phyloP scores from a whole-genome alignment of 768 basidiomycete species.

The Mycena pura region DNA sequence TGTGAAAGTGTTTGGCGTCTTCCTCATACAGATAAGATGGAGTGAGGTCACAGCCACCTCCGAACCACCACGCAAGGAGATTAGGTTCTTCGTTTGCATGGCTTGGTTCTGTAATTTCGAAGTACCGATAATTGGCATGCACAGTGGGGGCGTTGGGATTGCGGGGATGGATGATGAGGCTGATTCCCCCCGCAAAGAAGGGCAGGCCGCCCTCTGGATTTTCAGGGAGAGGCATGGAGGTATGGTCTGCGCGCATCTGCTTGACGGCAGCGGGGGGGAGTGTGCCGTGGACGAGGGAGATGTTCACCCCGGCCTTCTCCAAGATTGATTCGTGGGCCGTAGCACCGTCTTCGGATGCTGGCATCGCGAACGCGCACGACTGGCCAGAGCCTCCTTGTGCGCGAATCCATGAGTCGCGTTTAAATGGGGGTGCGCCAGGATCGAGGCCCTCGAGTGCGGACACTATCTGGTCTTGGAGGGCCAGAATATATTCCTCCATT shows the following conservation, averaged over 20 bases:
- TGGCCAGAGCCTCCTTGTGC: constrained; percentile 76
- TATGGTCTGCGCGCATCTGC: constrained; percentile 95
- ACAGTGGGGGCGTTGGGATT: constrained; percentile 95
- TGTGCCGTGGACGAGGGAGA: constrained; percentile 87
- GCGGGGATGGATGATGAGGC: constrained; percentile 91
- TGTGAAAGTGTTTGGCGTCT: constrained; percentile 89
- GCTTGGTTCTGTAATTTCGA: constrained; percentile 78
- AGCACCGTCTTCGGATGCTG: constrained; percentile 42
- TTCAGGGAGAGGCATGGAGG: constrained; percentile 71
- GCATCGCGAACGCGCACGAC: constrained; percentile 80
- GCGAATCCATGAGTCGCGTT: constrained; percentile 82
- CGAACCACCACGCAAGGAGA: constrained; percentile 96
- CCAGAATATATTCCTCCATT: constrained; percentile 77
- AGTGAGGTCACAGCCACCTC: constrained; percentile 94
- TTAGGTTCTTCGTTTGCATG: constrained; percentile 47
- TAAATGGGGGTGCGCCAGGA: constrained; percentile 71
- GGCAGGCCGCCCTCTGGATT: constrained; percentile 67
- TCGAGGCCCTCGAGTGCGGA: constrained; percentile 80
- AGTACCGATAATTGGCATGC: constrained; percentile 97
- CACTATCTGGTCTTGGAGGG: constrained; percentile 84
- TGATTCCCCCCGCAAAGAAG: constrained; percentile 93
- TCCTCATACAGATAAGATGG: constrained; percentile 91
- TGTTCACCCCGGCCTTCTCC: constrained; percentile 97
- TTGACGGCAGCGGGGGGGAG: constrained; percentile 90
- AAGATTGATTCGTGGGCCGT: constrained; percentile 57